Percentiles rank a stretch among this genome's conserved stretches.
phyloP scores from a whole-genome alignment of 139 green algal genomes.

The Chlamydomonas schloesseri region DNA sequence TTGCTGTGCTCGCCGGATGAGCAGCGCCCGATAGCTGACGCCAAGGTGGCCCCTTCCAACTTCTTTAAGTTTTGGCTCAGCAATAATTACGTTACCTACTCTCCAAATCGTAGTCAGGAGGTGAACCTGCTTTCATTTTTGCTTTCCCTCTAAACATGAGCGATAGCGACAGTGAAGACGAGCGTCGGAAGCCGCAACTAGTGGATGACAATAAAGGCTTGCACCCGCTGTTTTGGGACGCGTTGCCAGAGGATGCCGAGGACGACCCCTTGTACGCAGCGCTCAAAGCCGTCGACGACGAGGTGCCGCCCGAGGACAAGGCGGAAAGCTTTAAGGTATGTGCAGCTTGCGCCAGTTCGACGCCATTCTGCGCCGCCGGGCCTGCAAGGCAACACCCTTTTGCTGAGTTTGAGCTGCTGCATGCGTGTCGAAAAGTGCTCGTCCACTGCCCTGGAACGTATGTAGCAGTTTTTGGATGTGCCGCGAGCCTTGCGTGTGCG shows the following conservation, averaged over 20 bases:
- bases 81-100: no score
- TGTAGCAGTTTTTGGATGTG: no score
- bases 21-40: no score
- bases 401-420: neutral
- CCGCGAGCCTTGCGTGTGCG: neutral
- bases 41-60: no score
- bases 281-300: slow-evolving; percentile 77
- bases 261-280: slow-evolving; percentile 72
- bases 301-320: slow-evolving; percentile 77
- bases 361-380: no score
- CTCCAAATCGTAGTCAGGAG: no score
- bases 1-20: no score
- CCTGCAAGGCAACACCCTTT: no score
- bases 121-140: no score
- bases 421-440: no score
- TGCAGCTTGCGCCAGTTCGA: neutral
- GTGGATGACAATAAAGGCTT: slow-evolving; percentile 53
- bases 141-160: neutral
- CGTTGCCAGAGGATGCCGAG: slow-evolving; percentile 68
- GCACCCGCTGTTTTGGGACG: slow-evolving; percentile 79
- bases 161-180: slow-evolving; percentile 7
- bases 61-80: no score
- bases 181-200: neutral
- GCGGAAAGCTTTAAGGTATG: slow-evolving; percentile 80
- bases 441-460: no score